Evolutionary conservation across 23 red algal genomes (phyloP).

Genomic region (Gracilaria domingensis): DNA sequence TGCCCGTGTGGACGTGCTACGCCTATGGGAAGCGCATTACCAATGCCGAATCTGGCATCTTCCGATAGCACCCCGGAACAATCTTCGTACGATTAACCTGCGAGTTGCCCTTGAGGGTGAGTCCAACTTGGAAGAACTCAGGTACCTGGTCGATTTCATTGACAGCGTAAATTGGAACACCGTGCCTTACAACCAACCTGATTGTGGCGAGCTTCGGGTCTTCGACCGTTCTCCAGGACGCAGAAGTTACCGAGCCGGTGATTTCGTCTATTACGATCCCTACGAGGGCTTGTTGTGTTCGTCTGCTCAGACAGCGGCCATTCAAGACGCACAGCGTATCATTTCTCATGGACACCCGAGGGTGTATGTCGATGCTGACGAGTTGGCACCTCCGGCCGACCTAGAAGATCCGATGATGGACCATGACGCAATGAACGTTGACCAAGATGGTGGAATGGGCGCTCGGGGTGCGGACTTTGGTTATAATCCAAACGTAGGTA

Average conservation of each 20-base stretch:
- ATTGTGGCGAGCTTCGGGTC: neutral
- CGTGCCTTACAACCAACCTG: neutral
- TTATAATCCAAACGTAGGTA: neutral
- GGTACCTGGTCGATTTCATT: neutral
- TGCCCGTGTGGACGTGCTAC: neutral
- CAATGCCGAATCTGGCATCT: neutral
- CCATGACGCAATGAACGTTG: neutral
- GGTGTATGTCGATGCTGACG: neutral
- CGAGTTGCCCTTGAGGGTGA: neutral
- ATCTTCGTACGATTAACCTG: neutral
- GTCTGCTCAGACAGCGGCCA: neutral
- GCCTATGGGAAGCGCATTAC: slow-evolving; percentile 3
- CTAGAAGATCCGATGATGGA: neutral
- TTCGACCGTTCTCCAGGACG: no score
- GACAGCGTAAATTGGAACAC: slow-evolving; percentile 3
- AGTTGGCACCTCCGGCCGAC: neutral
- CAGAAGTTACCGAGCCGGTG: neutral
- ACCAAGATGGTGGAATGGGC: neutral
- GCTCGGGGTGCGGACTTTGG: neutral
- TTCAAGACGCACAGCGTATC: neutral
- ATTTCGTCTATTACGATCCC: slow-evolving; percentile 12
- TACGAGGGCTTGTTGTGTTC: neutral
- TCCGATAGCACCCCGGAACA: neutral
- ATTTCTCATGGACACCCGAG: neutral
- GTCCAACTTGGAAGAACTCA: neutral